Conservation (phyloP, 441 rosid species). For the Hura crepitans region DNA sequence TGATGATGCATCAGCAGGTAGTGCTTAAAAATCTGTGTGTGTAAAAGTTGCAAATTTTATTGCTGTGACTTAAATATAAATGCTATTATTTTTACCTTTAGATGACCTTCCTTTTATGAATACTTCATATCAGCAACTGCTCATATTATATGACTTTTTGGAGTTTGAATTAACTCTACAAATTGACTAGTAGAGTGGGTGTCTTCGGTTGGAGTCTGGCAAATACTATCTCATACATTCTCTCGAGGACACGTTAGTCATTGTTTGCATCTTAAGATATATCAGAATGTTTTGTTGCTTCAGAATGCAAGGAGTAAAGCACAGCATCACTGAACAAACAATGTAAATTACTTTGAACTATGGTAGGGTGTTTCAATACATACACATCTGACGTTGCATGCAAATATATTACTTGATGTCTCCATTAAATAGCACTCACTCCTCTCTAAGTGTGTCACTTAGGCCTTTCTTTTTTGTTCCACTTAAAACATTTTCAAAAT, state of each 20-base stretch:
- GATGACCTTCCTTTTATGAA: background rate
- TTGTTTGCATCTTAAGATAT: background rate
- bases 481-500: too few species aligned
- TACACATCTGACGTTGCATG: background rate
- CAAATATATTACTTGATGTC: background rate
- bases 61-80: background rate
- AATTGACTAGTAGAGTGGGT: background rate
- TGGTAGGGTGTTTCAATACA: background rate
- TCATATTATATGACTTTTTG: background rate
- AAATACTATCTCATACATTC: background rate
- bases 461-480: too few species aligned
- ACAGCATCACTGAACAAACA: background rate
- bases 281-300: background rate
- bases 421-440: too few species aligned
- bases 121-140: background rate
- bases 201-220: background rate
- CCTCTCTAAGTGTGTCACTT: too few species aligned
- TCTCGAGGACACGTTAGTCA: background rate
- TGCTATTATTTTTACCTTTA: background rate
- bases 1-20: slow-evolving; percentile 81
- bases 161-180: background rate
- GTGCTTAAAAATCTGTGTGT: slow-evolving; percentile 8
- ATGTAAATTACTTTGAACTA: background rate
- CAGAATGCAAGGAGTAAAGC: background rate
- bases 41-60: slow-evolving; percentile 6